Evolutionary conservation across 306 rosid species (phyloP).

Genomic region (Cucurbita pepo): DNA sequence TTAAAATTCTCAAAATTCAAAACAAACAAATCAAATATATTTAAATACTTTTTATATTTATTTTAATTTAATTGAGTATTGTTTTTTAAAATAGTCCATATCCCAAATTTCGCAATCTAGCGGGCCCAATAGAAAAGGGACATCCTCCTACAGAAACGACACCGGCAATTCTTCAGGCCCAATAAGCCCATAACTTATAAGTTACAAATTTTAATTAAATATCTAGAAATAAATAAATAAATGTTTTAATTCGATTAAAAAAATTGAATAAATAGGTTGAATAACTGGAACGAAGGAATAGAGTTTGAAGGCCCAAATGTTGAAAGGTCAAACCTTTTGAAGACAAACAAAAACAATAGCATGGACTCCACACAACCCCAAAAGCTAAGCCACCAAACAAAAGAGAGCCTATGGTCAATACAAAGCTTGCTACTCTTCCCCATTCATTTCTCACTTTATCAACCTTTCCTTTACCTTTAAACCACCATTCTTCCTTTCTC

Average conservation of each 20-base stretch:
- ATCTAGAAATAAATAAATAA: too few relatives aligned
- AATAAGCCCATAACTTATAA: not conserved
- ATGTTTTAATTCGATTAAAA: too few relatives aligned
- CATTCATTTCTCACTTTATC: not conserved
- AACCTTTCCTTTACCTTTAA: not conserved
- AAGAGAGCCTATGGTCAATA: constrained; percentile 2
- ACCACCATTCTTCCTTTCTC: not conserved
- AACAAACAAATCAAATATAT: too few relatives aligned
- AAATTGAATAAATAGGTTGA: not conserved
- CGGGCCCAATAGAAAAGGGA: not conserved
- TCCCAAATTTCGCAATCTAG: not conserved
- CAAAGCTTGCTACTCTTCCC: not conserved
- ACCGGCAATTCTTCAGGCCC: not conserved
- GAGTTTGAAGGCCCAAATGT: not conserved
- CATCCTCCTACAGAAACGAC: not conserved
- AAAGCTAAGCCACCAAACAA: not conserved
- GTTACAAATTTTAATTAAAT: too few relatives aligned
- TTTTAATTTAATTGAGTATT: too few relatives aligned
- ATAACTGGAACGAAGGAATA: not conserved
- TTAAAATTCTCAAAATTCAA: too few relatives aligned
- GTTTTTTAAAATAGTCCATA: too few relatives aligned
- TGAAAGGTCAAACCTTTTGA: constrained; percentile 5
- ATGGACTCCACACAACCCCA: not conserved
- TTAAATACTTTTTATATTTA: too few relatives aligned
- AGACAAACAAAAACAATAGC: not conserved